Evolutionary conservation across 1,139 yeast genomes (phyloP).

Genomic region (Groenewaldozyma sp.): DNA sequence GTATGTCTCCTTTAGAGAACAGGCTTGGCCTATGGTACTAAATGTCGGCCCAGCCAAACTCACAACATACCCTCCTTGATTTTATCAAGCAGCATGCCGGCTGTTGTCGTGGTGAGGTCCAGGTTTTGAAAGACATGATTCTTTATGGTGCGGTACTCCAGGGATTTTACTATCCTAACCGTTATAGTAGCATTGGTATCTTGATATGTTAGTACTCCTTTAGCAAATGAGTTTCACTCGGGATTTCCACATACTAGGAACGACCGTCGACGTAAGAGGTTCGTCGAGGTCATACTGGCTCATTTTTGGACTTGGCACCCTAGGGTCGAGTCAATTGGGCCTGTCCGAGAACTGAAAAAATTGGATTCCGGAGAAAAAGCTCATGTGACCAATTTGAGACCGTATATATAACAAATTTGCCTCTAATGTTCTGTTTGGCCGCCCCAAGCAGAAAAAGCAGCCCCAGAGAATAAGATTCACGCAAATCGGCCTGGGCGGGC

Average conservation of each 20-base stretch:
- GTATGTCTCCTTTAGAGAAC: background rate
- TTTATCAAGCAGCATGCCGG: constrained; percentile 45
- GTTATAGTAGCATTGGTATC: constrained; percentile 64
- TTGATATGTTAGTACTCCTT: constrained; percentile 4
- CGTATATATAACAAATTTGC: too few relatives aligned
- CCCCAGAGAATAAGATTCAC: too few relatives aligned
- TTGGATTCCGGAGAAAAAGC: too few relatives aligned
- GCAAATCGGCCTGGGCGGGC: too few relatives aligned
- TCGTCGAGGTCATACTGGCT: constrained; percentile 32
- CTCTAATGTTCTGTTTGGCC: too few relatives aligned
- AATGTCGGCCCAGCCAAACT: background rate
- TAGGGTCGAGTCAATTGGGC: too few relatives aligned
- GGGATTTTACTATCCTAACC: constrained; percentile 78
- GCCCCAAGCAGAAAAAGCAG: too few relatives aligned
- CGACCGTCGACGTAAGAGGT: constrained; percentile 57
- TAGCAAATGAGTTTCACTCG: background rate
- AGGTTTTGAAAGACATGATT: constrained; percentile 66
- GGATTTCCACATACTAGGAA: constrained; percentile 48
- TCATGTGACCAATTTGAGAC: too few relatives aligned
- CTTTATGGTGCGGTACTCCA: constrained; percentile 84
- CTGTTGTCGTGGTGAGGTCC: constrained; percentile 63
- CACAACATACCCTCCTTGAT: constrained; percentile 20
- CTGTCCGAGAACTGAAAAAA: too few relatives aligned
- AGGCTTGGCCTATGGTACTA: background rate
- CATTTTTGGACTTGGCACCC: background rate